phyloP scores from a whole-genome alignment of 2,329 filamentous ascomycete genomes.

The Fusarium nematophilum region DNA sequence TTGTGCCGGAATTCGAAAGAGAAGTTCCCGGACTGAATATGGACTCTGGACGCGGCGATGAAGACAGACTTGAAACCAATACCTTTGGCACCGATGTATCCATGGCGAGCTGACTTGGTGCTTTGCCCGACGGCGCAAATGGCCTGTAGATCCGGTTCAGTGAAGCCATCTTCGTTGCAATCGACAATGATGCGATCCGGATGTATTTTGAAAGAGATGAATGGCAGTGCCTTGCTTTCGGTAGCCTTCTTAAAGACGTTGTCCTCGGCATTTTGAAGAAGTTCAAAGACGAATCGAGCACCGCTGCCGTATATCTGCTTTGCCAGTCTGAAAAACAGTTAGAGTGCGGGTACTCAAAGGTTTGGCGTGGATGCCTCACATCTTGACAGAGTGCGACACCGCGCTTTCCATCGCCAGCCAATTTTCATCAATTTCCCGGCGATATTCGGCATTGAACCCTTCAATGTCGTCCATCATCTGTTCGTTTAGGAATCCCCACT shows the following conservation, averaged over 20 bases:
- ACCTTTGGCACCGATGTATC: slow-evolving; percentile 31
- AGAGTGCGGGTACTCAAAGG: background rate
- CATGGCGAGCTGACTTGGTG: slow-evolving; percentile 24
- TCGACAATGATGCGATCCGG: slow-evolving; percentile 29
- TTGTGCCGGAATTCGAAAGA: slow-evolving; percentile 31
- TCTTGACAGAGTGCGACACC: slow-evolving; percentile 27
- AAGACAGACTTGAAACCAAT: slow-evolving; percentile 36
- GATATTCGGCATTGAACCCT: slow-evolving; percentile 21
- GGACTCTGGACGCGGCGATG: slow-evolving; percentile 20
- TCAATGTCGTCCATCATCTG: slow-evolving; percentile 35
- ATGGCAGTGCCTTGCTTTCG: background rate
- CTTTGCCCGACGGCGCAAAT: slow-evolving; percentile 32
- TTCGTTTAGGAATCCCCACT: slow-evolving; percentile 20
- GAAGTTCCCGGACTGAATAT: slow-evolving; percentile 32
- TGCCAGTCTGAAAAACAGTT: slow-evolving; percentile 16
- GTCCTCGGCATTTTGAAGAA: slow-evolving; percentile 36
- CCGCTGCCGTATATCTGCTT: slow-evolving; percentile 35
- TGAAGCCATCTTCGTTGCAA: slow-evolving; percentile 35
- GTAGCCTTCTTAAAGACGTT: slow-evolving; percentile 10
- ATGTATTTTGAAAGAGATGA: slow-evolving; percentile 28
- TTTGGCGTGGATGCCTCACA: slow-evolving; percentile 8
- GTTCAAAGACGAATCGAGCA: slow-evolving; percentile 34
- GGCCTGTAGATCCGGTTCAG: slow-evolving; percentile 9
- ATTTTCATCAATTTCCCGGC: slow-evolving; percentile 29
- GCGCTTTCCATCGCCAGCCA: slow-evolving; percentile 28